Percentiles rank a stretch among this genome's conserved stretches.
Evolutionary conservation across 345 rosid genomes (phyloP).

Genomic region (Populus deltoides): DNA sequence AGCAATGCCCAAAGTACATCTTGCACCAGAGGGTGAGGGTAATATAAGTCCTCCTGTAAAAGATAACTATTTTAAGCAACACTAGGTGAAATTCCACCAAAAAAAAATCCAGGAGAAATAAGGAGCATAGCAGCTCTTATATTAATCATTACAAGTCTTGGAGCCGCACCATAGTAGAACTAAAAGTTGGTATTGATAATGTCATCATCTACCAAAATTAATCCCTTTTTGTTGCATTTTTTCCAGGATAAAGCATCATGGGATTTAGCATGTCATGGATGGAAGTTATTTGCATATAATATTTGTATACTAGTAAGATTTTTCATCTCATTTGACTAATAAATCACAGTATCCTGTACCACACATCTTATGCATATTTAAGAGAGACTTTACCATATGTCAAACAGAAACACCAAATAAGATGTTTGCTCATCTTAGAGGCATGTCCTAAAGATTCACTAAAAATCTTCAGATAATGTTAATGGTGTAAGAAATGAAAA

Average conservation of each 20-base stretch:
- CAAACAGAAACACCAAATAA: not conserved
- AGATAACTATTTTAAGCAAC: not conserved
- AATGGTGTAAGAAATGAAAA: not conserved
- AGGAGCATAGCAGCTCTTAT: not conserved
- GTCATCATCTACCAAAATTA: not conserved
- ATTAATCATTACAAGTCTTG: not conserved
- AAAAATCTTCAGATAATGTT: not conserved
- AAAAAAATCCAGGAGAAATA: not conserved
- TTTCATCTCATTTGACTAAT: not conserved
- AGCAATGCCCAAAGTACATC: slow-evolving; percentile 84
- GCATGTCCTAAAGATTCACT: not conserved
- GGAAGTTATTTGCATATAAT: not conserved
- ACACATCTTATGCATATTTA: not conserved
- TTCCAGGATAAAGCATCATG: not conserved
- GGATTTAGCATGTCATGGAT: not conserved
- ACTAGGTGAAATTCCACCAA: not conserved
- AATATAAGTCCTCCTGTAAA: slow-evolving; percentile 89
- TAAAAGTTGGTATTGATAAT: not conserved
- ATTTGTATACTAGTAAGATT: not conserved
- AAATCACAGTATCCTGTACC: not conserved
- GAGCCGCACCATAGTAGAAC: not conserved
- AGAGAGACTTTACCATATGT: not conserved
- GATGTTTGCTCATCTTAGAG: not conserved
- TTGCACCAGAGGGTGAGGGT: slow-evolving; percentile 87
- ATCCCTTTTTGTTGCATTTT: not conserved